phyloP scores from a whole-genome alignment of 1,139 yeast genomes.

The Zygosaccharomyces pseudobailii region DNA sequence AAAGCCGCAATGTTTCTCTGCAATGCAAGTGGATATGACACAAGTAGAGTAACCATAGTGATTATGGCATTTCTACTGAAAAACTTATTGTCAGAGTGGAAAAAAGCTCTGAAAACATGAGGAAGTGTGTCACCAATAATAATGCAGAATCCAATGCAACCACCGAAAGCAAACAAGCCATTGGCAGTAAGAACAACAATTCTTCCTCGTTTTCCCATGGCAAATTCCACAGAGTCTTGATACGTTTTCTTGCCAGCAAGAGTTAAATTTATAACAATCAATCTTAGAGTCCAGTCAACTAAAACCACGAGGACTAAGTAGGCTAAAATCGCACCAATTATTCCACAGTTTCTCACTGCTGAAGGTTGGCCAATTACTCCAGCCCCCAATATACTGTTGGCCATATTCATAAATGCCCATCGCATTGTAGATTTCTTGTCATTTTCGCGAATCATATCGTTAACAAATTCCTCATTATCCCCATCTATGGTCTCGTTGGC shows the following conservation, averaged over 20 bases:
- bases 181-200: slow-evolving; percentile 66
- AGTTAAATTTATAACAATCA: slow-evolving; percentile 80
- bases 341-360: slow-evolving; percentile 77
- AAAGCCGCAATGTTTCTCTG: slow-evolving; percentile 77
- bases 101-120: slow-evolving; percentile 69
- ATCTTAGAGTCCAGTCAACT: slow-evolving; percentile 82
- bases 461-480: slow-evolving; percentile 2
- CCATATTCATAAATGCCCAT: slow-evolving; percentile 97
- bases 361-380: slow-evolving; percentile 94
- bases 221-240: slow-evolving; percentile 77
- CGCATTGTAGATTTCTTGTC: slow-evolving; percentile 43
- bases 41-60: slow-evolving; percentile 58
- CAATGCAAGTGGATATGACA: slow-evolving; percentile 80
- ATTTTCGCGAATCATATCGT: slow-evolving; percentile 13
- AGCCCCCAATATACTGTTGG: slow-evolving; percentile 89
- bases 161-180: slow-evolving; percentile 89
- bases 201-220: slow-evolving; percentile 74
- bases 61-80: slow-evolving; percentile 67
- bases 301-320: slow-evolving; percentile 57
- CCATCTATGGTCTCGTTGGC: neutral
- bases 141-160: slow-evolving; percentile 89
- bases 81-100: slow-evolving; percentile 48
- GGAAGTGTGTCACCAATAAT: slow-evolving; percentile 95
- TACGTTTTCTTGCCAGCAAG: slow-evolving; percentile 72
- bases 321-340: slow-evolving; percentile 65